These are phyloP conservation scores for Tillandsia fasciculata DNA, from an alignment of 176 grass and related monocot species.

Conservation along the genomic window DNA sequence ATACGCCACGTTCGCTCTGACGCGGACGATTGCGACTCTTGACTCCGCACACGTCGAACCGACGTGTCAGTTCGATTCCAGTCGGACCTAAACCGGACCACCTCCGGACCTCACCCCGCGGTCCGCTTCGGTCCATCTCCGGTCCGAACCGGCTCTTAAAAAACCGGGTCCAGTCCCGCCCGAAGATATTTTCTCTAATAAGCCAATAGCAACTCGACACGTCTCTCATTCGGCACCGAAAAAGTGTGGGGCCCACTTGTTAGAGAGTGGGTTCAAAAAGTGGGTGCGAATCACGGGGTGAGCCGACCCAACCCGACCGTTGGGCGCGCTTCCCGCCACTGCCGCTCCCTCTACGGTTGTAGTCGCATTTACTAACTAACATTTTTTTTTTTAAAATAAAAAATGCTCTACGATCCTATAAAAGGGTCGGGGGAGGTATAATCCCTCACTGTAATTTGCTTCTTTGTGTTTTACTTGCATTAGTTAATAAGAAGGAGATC, in stretches of 20 bases:
- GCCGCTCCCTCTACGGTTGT: not conserved
- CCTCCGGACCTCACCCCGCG: not conserved
- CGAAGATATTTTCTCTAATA: too few relatives aligned
- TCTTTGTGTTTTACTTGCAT: too few relatives aligned
- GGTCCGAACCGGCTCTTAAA: too few relatives aligned
- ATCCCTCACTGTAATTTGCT: too few relatives aligned
- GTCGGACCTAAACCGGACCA: not conserved
- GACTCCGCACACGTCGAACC: not conserved
- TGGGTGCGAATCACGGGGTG: not conserved
- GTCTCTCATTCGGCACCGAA: not conserved
- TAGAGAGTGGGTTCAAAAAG: not conserved
- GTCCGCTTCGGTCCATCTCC: too few relatives aligned
- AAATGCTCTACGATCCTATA: too few relatives aligned
- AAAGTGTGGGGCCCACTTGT: not conserved
- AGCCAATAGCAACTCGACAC: not conserved
- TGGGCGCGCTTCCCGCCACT: conserved; percentile 1
- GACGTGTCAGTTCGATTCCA: not conserved
- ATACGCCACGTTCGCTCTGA: not conserved
- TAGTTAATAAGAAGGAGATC: too few relatives aligned
- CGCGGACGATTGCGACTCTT: not conserved
- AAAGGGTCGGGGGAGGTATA: too few relatives aligned
- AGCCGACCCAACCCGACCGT: not conserved
- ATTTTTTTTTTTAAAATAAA: too few relatives aligned
- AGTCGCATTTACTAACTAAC: not conserved
- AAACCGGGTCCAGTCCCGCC: too few relatives aligned